phyloP scores from a whole-genome alignment of 2,329 filamentous ascomycete genomes.

The Fusarium sp. region DNA sequence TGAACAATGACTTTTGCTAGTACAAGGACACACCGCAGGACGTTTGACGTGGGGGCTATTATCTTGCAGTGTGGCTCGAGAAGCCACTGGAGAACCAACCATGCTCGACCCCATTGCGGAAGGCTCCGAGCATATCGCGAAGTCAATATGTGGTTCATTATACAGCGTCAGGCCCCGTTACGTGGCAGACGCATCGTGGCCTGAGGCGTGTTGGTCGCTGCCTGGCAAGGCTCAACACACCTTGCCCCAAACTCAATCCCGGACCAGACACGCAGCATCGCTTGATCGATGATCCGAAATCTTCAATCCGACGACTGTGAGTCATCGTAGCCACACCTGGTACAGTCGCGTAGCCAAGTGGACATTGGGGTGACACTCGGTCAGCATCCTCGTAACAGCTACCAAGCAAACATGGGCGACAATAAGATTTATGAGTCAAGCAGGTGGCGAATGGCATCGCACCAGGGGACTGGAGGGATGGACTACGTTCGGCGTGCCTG shows the following conservation, averaged over 20 bases:
- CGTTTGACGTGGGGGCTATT: not conserved
- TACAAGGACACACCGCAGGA: not conserved
- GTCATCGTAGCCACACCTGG: not conserved
- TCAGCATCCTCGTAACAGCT: not conserved
- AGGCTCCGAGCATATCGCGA: fast-evolving
- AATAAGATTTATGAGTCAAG: not conserved
- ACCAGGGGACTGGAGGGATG: too few relatives aligned
- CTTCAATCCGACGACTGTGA: not conserved
- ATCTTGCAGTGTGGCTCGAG: not conserved
- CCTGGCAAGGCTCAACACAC: not conserved
- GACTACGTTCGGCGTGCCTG: not conserved
- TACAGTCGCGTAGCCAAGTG: too few relatives aligned
- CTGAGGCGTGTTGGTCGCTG: not conserved
- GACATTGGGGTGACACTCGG: not conserved
- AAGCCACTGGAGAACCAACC: too few relatives aligned
- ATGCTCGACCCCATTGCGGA: too few relatives aligned
- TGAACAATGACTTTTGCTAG: not conserved
- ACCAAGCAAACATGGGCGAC: not conserved
- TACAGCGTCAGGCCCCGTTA: too few relatives aligned
- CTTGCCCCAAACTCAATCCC: not conserved
- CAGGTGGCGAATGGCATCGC: not conserved
- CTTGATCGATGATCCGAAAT: not conserved
- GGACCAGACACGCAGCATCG: not conserved
- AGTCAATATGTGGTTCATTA: not conserved
- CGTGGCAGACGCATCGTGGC: not conserved